Conservation (phyloP, 192 early-diverging fungal species). For the Bifiguratus adelaidae region DNA sequence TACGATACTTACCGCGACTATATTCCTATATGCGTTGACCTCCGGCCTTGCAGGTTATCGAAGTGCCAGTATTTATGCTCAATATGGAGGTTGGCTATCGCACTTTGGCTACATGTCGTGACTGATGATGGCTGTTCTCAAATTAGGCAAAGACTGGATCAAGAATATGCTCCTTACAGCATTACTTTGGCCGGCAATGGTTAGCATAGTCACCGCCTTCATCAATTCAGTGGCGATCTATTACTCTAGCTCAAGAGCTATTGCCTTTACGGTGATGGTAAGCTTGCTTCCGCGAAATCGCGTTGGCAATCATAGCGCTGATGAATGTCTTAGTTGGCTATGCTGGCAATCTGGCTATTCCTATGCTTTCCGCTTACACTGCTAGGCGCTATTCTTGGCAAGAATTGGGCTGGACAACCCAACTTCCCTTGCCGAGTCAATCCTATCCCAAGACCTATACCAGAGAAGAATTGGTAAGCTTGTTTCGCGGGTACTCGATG, state of each 20-base stretch:
- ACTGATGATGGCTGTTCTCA: too few relatives aligned
- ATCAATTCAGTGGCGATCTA: slow-evolving; percentile 67
- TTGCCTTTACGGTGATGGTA: slow-evolving; percentile 68
- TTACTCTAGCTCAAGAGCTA: slow-evolving; percentile 63
- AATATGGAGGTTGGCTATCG: slow-evolving; percentile 47
- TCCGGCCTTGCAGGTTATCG: slow-evolving; percentile 60
- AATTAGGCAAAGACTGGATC: slow-evolving; percentile 59
- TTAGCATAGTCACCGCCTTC: slow-evolving; percentile 34
- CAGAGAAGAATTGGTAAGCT: slow-evolving; percentile 61
- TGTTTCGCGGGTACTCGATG: background rate
- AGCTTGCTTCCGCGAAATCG: too few relatives aligned
- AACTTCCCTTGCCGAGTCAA: slow-evolving; percentile 73
- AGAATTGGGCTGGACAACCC: slow-evolving; percentile 44
- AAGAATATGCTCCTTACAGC: slow-evolving; percentile 53
- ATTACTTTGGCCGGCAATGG: slow-evolving; percentile 52
- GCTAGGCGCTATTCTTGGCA: slow-evolving; percentile 58
- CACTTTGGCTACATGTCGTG: too few relatives aligned
- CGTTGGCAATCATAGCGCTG: too few relatives aligned
- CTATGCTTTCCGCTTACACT: slow-evolving; percentile 58
- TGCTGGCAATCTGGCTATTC: slow-evolving; percentile 62
- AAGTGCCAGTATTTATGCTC: slow-evolving; percentile 50
- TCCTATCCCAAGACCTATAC: slow-evolving; percentile 68
- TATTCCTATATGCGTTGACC: slow-evolving; percentile 71
- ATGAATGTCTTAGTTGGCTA: slow-evolving; percentile 43
- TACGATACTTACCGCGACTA: slow-evolving; percentile 61